phyloP scores from a whole-genome alignment of 768 basidiomycete species.

The Dioszegia crocea region DNA sequence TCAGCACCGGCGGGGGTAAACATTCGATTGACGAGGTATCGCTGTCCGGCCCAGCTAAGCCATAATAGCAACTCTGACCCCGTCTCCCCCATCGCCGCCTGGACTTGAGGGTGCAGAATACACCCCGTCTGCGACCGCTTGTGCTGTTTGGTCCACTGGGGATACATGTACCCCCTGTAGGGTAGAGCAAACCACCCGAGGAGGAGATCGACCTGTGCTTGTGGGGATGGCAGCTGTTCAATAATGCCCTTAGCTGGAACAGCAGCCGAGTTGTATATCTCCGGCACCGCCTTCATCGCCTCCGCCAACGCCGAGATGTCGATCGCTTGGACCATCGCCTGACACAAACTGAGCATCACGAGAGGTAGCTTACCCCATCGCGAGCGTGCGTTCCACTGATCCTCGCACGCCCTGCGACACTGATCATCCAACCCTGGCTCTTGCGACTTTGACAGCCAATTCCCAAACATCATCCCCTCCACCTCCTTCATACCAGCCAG shows the following conservation, averaged over 20 bases:
- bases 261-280: not conserved
- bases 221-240: not conserved
- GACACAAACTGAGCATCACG: not conserved
- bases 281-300: not conserved
- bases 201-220: not conserved
- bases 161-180: not conserved
- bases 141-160: not conserved
- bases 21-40: not conserved
- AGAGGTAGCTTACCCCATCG: not conserved
- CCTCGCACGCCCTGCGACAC: not conserved
- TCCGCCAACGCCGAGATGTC: not conserved
- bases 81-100: not conserved
- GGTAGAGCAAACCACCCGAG: slow-evolving; percentile 8
- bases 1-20: slow-evolving; percentile 1
- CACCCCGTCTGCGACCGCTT: no score
- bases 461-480: not conserved
- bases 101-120: no score
- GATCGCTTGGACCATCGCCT: not conserved
- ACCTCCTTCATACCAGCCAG: not conserved
- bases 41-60: slow-evolving; percentile 2
- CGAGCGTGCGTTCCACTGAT: not conserved
- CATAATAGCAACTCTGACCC: not conserved
- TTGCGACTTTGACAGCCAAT: not conserved
- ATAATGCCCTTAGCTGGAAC: not conserved
- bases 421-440: not conserved